Base-by-base conservation (phyloP, 2,329 filamentous ascomycete genomes). In the Ceratocystis lukuohia region DNA sequence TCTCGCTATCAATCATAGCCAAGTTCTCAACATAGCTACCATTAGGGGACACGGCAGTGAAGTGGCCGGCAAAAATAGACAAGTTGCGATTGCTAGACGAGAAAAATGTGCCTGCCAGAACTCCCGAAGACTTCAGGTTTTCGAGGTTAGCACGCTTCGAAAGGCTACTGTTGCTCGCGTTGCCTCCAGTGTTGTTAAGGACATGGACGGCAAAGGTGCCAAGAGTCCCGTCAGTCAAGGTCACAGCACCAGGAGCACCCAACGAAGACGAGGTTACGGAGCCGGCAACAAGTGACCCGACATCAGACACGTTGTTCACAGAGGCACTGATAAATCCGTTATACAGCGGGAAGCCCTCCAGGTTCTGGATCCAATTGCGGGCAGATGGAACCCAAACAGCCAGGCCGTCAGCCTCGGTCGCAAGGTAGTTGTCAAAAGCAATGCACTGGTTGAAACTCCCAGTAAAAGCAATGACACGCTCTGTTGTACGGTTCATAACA, bases 341-440 rank as follows among this genome's bases (percentile, higher is more conserved):
- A 71, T 95, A 82, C 5, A 83, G 80, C 65, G 89, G 85, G 6
- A 82, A 77, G 5, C 84, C 78, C 45, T 85, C 75, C 20, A 96
- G 77, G 70, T 95, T 94, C 72, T 91, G 85, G 17, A 99, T 80
- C 94, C 94, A 99, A 73, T 94, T 94, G 67, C 80, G 82, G 69
- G 82, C 80, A 2, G 91, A 95, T 2, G 89, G 89, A 6, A 97
- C 87, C 94, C 94, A 99, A 46, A 97, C 80, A 15, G 91, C 93
- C 72, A 99, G 91, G 1, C 92, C 91, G 63, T 84, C 76, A 0
- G 86, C 88, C 7, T 81, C 72, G 33, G 86, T 80, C 8, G 84
- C 82, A 5, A 80, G 74, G 70, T 86, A 86, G 69, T 79, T 79
- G 45, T 78, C 84, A 71, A 91, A 93, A 0, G 81, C 82, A 33